Conservation (phyloP, 441 rosid genomes). For the Geranium incanum region DNA sequence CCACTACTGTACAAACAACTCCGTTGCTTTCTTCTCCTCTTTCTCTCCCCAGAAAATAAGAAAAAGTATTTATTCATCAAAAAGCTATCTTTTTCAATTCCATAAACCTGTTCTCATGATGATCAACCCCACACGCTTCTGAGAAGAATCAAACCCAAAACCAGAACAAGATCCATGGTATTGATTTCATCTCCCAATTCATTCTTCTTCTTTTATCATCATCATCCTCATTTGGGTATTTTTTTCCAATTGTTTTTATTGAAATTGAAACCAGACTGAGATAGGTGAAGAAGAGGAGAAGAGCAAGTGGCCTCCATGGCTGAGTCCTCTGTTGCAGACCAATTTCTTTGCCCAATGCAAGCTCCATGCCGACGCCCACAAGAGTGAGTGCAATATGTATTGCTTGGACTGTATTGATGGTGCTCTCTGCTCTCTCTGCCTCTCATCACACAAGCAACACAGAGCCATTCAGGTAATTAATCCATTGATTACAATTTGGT, state of each 20-base stretch:
- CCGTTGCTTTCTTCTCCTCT: not conserved
- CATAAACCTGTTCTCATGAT: not conserved
- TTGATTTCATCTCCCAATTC: not conserved
- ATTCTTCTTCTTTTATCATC: not conserved
- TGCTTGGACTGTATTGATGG: constrained; percentile 43
- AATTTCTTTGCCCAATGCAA: constrained; percentile 30
- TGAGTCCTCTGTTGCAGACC: constrained; percentile 29
- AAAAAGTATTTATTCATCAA: not conserved
- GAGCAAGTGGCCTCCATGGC: not conserved
- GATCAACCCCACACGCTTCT: not conserved
- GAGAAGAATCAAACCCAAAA: too few species aligned
- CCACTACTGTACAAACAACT: too few species aligned
- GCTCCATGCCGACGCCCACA: not conserved
- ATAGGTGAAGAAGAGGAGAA: too few species aligned
- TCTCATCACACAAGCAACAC: constrained; percentile 34
- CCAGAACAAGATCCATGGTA: not conserved
- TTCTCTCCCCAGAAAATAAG: not conserved
- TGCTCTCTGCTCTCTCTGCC: constrained; percentile 41
- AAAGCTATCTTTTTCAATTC: not conserved
- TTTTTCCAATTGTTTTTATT: not conserved
- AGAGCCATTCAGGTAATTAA: constrained; percentile 34
- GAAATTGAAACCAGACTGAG: not conserved
- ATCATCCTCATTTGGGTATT: not conserved
- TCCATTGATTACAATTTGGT: too few species aligned
- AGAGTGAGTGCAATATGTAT: constrained; percentile 44